Conservation (phyloP, 805 yeast species). For the Maudiozyma pseudohumilis region DNA sequence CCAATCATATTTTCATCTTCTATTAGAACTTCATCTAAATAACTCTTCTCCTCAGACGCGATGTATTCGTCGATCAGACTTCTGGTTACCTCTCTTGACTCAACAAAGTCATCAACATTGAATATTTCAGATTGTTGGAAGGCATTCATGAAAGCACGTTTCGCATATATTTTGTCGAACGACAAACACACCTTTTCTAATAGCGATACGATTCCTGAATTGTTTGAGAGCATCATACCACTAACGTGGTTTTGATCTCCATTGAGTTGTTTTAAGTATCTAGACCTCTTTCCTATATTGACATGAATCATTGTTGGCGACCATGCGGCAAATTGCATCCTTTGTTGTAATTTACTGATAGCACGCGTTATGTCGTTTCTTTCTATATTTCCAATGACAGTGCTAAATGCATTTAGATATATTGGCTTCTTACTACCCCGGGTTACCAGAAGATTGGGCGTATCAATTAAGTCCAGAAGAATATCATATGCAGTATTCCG, state of each 20-base stretch:
- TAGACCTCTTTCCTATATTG: slow-evolving; percentile 66
- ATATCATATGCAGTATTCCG: slow-evolving; percentile 73
- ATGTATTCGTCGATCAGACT: slow-evolving; percentile 70
- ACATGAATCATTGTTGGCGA: slow-evolving; percentile 70
- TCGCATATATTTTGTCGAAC: slow-evolving; percentile 67
- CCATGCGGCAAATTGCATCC: slow-evolving; percentile 79
- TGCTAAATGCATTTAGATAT: slow-evolving; percentile 63
- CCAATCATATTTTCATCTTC: slow-evolving; percentile 32
- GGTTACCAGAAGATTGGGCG: slow-evolving; percentile 63
- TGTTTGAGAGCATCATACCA: slow-evolving; percentile 79
- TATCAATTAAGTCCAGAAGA: slow-evolving; percentile 69
- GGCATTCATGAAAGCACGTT: slow-evolving; percentile 77
- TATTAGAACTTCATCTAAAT: slow-evolving; percentile 30
- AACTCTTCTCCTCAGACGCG: slow-evolving; percentile 49
- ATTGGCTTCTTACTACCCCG: slow-evolving; percentile 34
- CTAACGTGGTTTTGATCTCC: slow-evolving; percentile 41
- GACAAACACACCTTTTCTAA: slow-evolving; percentile 60
- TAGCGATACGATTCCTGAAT: slow-evolving; percentile 61
- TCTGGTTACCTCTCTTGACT: slow-evolving; percentile 65
- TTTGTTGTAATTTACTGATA: slow-evolving; percentile 47
- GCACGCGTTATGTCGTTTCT: slow-evolving; percentile 67
- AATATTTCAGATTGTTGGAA: slow-evolving; percentile 42
- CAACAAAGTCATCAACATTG: slow-evolving; percentile 58
- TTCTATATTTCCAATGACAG: slow-evolving; percentile 51
- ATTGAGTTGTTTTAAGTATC: slow-evolving; percentile 29